Conservation (phyloP, 805 yeast species). For the Tetrapisispora nanseiensis region DNA sequence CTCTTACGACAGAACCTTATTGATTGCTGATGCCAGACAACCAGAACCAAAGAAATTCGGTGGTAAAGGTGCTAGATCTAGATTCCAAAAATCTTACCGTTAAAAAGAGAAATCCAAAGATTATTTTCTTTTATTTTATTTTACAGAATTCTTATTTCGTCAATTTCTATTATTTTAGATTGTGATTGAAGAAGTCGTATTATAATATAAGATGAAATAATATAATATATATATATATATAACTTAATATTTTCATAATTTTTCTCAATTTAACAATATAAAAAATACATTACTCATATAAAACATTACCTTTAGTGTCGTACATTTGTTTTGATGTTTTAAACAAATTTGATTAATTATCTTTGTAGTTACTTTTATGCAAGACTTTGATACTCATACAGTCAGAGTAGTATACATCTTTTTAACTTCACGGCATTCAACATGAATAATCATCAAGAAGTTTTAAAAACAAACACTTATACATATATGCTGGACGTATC, state of each 20-base stretch:
- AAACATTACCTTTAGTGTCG: no score
- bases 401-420: no score
- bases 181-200: conserved; percentile 1
- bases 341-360: no score
- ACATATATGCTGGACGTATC: no score
- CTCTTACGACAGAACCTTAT: conserved; percentile 97
- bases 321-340: no score
- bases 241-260: conserved; percentile 1
- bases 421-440: no score
- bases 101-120: conserved; percentile 33
- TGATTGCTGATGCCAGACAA: conserved; percentile 99
- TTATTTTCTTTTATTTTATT: neutral
- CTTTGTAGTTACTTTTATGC: no score
- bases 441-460: no score
- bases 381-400: no score
- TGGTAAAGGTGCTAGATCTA: conserved; percentile 99
- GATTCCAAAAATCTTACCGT: conserved; percentile 99
- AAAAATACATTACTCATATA: conserved; percentile 1
- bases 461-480: no score
- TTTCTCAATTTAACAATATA: conserved; percentile 2
- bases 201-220: neutral
- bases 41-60: conserved; percentile 99
- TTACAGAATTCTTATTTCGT: neutral
- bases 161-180: neutral
- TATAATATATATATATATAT: conserved; percentile 1